Evolutionary conservation across 176 grass and related monocot genomes (phyloP).

Genomic region (Carex myosuroides): DNA sequence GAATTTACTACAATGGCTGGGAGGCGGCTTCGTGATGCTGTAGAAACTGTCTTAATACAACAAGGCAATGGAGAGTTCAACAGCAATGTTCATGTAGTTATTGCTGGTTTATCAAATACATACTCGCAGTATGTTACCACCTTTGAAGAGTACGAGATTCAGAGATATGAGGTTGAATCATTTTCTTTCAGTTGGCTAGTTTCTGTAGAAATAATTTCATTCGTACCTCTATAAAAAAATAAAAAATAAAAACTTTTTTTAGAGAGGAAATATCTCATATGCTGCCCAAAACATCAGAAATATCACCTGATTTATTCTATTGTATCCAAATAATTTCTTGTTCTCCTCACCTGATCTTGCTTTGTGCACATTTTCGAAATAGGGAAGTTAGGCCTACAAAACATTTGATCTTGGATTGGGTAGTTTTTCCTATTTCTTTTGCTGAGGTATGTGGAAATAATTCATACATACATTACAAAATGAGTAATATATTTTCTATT

Average conservation of each 20-base stretch:
- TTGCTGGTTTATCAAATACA: slow-evolving; percentile 86
- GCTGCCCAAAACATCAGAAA: background rate
- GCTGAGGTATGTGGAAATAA: background rate
- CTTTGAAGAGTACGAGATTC: slow-evolving; percentile 88
- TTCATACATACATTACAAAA: background rate
- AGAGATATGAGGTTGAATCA: slow-evolving; percentile 80
- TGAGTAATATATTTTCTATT: background rate
- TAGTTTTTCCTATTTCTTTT: background rate
- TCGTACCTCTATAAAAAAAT: background rate
- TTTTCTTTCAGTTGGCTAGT: slow-evolving; percentile 2
- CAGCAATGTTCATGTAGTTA: slow-evolving; percentile 63
- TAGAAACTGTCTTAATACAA: slow-evolving; percentile 54
- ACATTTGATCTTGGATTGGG: background rate
- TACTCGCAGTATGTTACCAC: slow-evolving; percentile 96
- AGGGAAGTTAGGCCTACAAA: background rate
- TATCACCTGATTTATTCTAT: background rate
- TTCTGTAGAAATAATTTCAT: background rate
- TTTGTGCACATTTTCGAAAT: background rate
- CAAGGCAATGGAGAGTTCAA: slow-evolving; percentile 48
- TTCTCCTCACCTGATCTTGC: background rate
- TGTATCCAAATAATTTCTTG: background rate
- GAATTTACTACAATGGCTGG: slow-evolving; percentile 98
- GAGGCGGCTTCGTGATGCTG: slow-evolving; percentile 74
- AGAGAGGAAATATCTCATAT: background rate
- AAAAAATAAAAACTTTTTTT: background rate